Evolutionary conservation across 257 asterid species (phyloP).

Genomic region (Ehretia macrophylla): DNA sequence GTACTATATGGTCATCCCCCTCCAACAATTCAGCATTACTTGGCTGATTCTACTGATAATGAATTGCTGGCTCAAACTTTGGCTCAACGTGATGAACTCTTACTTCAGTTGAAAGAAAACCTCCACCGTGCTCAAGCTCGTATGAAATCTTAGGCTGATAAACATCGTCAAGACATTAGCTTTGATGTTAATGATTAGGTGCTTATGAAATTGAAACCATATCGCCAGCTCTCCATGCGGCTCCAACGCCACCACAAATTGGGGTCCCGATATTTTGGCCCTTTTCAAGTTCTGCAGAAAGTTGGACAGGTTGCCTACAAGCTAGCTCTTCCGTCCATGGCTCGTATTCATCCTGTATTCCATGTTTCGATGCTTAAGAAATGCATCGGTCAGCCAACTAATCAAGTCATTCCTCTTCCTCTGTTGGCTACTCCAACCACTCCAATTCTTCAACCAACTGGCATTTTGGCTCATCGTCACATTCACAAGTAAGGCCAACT

Average conservation of each 20-base stretch:
- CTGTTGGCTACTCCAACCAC: too few relatives aligned
- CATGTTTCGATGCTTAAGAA: neutral
- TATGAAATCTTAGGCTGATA: neutral
- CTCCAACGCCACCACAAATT: neutral
- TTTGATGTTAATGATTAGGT: too few relatives aligned
- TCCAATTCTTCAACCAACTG: too few relatives aligned
- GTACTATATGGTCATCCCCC: neutral
- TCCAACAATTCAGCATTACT: neutral
- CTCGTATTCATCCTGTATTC: neutral
- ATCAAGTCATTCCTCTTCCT: neutral
- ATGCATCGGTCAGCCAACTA: too few relatives aligned
- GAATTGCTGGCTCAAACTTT: neutral
- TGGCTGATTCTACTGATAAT: neutral
- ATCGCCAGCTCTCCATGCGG: neutral
- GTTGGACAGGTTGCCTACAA: neutral
- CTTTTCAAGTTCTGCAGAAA: neutral
- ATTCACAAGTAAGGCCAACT: too few relatives aligned
- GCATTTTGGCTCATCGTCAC: too few relatives aligned
- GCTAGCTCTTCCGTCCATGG: neutral
- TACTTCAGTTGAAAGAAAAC: neutral
- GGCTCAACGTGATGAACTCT: too few relatives aligned
- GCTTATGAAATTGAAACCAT: too few relatives aligned
- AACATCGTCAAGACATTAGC: too few relatives aligned
- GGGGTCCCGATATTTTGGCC: too few relatives aligned
- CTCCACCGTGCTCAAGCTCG: neutral